A percentile compares a stretch with the other conserved stretches of the same genome.
Evolutionary conservation across 148 eudicot species (phyloP).

Genomic region (Rhododendron williamsianum): DNA sequence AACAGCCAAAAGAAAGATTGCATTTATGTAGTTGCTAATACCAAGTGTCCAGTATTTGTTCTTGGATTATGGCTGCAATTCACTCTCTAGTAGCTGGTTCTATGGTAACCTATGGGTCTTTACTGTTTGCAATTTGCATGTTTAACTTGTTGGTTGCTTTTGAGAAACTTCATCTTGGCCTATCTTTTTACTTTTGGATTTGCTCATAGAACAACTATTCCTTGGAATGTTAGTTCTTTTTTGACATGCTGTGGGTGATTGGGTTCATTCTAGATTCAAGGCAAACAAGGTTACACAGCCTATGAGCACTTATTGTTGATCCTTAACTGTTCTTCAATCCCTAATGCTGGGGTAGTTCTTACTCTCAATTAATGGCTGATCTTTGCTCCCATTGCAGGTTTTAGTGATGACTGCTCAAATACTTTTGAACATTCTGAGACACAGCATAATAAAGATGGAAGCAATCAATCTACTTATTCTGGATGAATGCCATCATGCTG

Average conservation of each 20-base stretch:
- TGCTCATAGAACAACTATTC: background rate
- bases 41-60: background rate
- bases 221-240: background rate
- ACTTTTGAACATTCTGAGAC: conserved; percentile 90
- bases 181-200: background rate
- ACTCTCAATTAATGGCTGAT: background rate
- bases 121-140: background rate
- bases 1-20: background rate
- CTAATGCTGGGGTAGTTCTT: background rate
- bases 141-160: background rate
- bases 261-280: background rate
- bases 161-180: background rate
- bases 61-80: background rate
- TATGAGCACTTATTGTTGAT: background rate
- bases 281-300: background rate
- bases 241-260: background rate
- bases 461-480: conserved; percentile 80
- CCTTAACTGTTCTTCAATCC: background rate
- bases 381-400: conserved; percentile 51
- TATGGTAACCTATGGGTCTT: background rate
- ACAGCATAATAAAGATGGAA: conserved; percentile 97
- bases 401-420: conserved; percentile 99
- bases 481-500: conserved; percentile 99
- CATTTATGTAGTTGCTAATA: background rate
- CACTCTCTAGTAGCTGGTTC: background rate